phyloP scores from a whole-genome alignment of 2,329 filamentous ascomycete genomes.

The Aspergillus fumigatus region DNA sequence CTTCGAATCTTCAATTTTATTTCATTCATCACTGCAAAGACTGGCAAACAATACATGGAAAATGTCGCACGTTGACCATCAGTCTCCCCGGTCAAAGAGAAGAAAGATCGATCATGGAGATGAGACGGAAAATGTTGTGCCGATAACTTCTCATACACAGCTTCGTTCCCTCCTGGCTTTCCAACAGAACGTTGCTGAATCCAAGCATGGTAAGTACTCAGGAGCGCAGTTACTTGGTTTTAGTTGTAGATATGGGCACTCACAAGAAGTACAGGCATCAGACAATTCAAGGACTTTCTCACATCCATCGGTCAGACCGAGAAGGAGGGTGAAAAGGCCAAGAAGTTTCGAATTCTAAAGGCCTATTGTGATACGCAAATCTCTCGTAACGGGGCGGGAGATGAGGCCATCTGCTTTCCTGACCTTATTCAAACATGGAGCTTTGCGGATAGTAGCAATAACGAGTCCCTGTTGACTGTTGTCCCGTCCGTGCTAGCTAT shows the following conservation, averaged over 20 bases:
- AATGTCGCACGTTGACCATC: conserved; percentile 33
- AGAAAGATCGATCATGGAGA: conserved; percentile 34
- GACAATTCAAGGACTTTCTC: conserved; percentile 43
- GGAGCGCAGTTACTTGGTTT: background rate
- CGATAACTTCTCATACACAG: conserved; percentile 54
- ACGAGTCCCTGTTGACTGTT: conserved; percentile 75
- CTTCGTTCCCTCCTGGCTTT: conserved; percentile 65
- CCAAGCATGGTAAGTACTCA: conserved; percentile 58
- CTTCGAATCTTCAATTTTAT: background rate
- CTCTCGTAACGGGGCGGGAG: conserved; percentile 42
- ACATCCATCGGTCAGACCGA: conserved; percentile 34
- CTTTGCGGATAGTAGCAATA: conserved; percentile 72
- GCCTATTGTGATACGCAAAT: conserved; percentile 52
- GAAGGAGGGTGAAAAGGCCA: conserved; percentile 31
- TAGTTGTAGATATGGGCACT: background rate
- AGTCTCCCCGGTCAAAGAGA: conserved; percentile 34
- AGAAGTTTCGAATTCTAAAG: conserved; percentile 42
- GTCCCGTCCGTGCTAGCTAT: conserved; percentile 77
- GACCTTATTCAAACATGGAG: conserved; percentile 88
- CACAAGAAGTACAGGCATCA: conserved; percentile 30
- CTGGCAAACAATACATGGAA: conserved; percentile 14
- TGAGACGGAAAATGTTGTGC: conserved; percentile 12
- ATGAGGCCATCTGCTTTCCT: conserved; percentile 62
- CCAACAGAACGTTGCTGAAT: conserved; percentile 59
- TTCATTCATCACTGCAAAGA: conserved; percentile 6